Conservation (phyloP, 2,329 filamentous ascomycete genomes). For the Xylariomycetidae sp. region DNA sequence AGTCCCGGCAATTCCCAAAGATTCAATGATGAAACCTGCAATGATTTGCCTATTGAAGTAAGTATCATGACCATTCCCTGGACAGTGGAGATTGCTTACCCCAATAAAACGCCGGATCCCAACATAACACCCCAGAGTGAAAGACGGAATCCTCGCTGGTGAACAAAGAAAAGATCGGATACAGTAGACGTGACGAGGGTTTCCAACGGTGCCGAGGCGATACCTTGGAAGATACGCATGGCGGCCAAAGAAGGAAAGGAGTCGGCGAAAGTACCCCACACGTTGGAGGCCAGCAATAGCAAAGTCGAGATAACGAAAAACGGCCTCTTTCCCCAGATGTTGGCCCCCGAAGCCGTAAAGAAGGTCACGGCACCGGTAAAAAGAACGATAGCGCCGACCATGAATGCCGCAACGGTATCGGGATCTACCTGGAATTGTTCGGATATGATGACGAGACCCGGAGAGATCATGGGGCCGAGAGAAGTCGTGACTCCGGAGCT, state of each 20-base stretch:
- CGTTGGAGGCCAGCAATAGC: slow-evolving; percentile 15
- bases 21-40: slow-evolving; percentile 32
- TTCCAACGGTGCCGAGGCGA: slow-evolving; percentile 17
- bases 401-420: slow-evolving; percentile 15
- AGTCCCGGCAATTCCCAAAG: slow-evolving; percentile 28
- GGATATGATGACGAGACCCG: slow-evolving; percentile 15
- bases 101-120: slow-evolving; percentile 15
- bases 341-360: slow-evolving; percentile 19
- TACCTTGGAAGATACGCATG: slow-evolving; percentile 21
- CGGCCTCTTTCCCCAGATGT: slow-evolving; percentile 20
- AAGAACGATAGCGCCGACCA: slow-evolving; percentile 18
- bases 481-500: slow-evolving; percentile 18
- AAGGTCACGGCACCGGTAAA: slow-evolving; percentile 18
- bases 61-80: too few species aligned
- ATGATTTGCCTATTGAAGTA: slow-evolving; percentile 39
- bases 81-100: slow-evolving; percentile 3
- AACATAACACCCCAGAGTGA: slow-evolving; percentile 19
- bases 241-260: slow-evolving; percentile 18
- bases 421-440: slow-evolving; percentile 13
- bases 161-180: slow-evolving; percentile 20
- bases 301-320: slow-evolving; percentile 21
- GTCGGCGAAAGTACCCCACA: slow-evolving; percentile 20
- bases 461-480: slow-evolving; percentile 20
- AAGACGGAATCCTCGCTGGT: slow-evolving; percentile 17
- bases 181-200: slow-evolving; percentile 20